These are phyloP conservation scores for Collybia sp. DNA, from an alignment of 768 basidiomycete genomes.

Conservation along the genomic window DNA sequence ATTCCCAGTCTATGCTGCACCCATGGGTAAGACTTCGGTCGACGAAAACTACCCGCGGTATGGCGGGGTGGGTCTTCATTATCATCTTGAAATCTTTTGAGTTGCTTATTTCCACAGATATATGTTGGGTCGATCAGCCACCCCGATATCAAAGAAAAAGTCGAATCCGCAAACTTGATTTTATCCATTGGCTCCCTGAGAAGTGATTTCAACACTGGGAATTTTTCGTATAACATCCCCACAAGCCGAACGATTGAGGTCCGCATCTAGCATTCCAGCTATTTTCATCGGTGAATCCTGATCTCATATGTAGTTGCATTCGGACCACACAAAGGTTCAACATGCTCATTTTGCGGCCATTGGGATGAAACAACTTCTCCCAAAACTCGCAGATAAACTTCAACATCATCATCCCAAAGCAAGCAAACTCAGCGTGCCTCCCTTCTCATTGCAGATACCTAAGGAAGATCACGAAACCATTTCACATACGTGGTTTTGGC, in stretches of 20 bases:
- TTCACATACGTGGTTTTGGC: constrained; percentile 84
- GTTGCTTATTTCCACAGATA: constrained; percentile 37
- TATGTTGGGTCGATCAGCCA: constrained; percentile 71
- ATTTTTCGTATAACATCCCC: constrained; percentile 75
- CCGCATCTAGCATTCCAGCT: background rate
- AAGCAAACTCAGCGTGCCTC: constrained; percentile 40
- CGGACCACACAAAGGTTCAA: constrained; percentile 62
- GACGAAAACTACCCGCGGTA: constrained; percentile 68
- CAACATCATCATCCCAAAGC: constrained; percentile 34
- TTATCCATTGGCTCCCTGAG: constrained; percentile 67
- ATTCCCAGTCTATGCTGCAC: constrained; percentile 70
- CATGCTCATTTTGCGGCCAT: constrained; percentile 60
- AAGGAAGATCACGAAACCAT: constrained; percentile 50
- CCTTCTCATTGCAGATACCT: constrained; percentile 39
- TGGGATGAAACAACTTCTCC: constrained; percentile 76
- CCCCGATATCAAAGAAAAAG: constrained; percentile 60
- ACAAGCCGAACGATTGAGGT: constrained; percentile 61
- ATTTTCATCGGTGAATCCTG: background rate
- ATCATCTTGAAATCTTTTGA: background rate
- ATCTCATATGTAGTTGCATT: constrained; percentile 55
- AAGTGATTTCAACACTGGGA: constrained; percentile 86
- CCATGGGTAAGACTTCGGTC: constrained; percentile 81
- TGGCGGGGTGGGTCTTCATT: constrained; percentile 59
- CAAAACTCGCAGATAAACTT: constrained; percentile 58
- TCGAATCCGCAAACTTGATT: constrained; percentile 73